phyloP scores from a whole-genome alignment of 805 yeast genomes.

The Wickerhamiella sorbophila region DNA sequence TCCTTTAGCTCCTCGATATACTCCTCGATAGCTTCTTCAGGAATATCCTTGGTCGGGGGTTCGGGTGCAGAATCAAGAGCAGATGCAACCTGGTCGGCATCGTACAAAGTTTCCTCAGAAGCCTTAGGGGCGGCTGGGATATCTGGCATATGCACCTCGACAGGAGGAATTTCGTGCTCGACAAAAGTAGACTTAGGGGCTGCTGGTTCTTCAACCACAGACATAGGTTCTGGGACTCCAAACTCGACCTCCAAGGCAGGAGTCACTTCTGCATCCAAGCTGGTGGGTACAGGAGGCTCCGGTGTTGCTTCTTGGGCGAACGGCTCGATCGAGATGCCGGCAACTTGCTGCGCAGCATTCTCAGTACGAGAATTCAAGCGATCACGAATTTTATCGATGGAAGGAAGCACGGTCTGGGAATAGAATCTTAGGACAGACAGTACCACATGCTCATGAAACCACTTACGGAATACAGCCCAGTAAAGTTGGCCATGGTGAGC shows the following conservation, averaged over 20 bases:
- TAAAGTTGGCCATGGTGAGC: constrained; percentile 1
- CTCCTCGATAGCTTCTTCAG: neutral
- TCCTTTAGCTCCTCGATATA: neutral
- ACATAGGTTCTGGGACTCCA: no score
- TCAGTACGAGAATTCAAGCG: neutral
- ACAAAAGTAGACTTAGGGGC: neutral
- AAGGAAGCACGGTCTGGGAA: neutral
- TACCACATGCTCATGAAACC: neutral
- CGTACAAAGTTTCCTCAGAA: neutral
- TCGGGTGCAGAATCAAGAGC: neutral
- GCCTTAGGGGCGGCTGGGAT: neutral
- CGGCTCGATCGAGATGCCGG: neutral
- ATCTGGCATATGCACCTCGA: neutral
- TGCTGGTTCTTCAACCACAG: neutral
- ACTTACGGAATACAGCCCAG: neutral
- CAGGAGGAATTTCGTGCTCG: neutral
- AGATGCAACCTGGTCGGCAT: neutral
- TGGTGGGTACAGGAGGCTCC: neutral
- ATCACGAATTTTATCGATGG: constrained; percentile 3
- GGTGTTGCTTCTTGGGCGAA: neutral
- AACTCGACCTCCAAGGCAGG: no score
- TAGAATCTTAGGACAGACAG: neutral
- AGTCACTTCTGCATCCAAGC: neutral
- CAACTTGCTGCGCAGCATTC: neutral
- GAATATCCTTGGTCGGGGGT: neutral